Evolutionary conservation across 768 basidiomycete species (phyloP).

Genomic region (Boletus sp.): DNA sequence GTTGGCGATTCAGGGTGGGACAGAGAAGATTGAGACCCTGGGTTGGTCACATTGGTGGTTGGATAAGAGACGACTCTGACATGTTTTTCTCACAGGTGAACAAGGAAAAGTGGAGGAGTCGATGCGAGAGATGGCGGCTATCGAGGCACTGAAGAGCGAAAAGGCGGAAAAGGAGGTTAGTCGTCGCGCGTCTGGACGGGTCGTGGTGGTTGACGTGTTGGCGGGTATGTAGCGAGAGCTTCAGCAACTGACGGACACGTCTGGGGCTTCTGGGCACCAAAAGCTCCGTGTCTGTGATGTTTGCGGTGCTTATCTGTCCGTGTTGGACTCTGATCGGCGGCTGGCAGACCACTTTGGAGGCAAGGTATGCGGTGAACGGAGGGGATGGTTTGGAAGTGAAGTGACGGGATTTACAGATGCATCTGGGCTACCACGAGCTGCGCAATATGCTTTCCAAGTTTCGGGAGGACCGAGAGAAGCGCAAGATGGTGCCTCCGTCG

Average conservation of each 20-base stretch:
- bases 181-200: constrained; percentile 7
- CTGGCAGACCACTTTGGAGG: constrained; percentile 99
- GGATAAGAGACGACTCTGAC: constrained; percentile 1
- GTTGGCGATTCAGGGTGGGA: constrained; percentile 96
- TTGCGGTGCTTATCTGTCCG: constrained; percentile 98
- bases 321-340: constrained; percentile 96
- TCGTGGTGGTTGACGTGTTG: constrained; percentile 7
- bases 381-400: constrained; percentile 23
- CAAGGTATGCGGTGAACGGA: constrained; percentile 61
- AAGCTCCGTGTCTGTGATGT: constrained; percentile 99
- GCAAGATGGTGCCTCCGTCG: constrained; percentile 56
- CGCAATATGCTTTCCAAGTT: constrained; percentile 91
- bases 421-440: constrained; percentile 96
- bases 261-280: constrained; percentile 99
- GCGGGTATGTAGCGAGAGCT: constrained; percentile 67
- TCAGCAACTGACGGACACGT: constrained; percentile 94
- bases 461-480: constrained; percentile 84
- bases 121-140: constrained; percentile 95
- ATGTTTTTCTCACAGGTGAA: constrained; percentile 58
- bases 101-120: constrained; percentile 99
- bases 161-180: constrained; percentile 91
- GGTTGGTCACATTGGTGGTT: constrained; percentile 45
- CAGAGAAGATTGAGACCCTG: constrained; percentile 94
- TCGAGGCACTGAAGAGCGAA: constrained; percentile 95
- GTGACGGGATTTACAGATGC: constrained; percentile 68